Evolutionary conservation across 2,329 filamentous ascomycete species (phyloP), one percentile per base, ranked within the genome.

Genomic region (Pseudogymnoascus sp.): DNA sequence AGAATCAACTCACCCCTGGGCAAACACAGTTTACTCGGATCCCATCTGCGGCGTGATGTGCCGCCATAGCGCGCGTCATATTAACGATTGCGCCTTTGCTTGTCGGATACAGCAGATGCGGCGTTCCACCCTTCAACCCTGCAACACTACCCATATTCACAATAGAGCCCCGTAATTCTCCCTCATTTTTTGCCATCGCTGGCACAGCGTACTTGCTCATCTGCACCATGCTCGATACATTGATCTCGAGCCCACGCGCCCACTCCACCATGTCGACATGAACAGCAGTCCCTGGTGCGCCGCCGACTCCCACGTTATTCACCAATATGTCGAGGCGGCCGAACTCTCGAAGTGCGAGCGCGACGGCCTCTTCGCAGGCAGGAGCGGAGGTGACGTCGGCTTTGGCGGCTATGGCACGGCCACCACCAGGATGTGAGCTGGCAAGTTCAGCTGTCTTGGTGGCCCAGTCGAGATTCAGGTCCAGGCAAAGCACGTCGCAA

Each of bases 141-240:
- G 84, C 83, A 1, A 87, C 84, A 53, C 78, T 82, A 2, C 80
- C 80, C 76, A 88, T 82, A 66, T 88, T 88, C 65, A 87, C 75
- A 62, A 86, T 82, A 37, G 71, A 76, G 4, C 82, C 81, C 60
- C 75, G 74, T 59, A 72, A 67, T 61, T 67, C 38, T 78, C 75
- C 0, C 3, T 76, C 72, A 60, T 86, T 85, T 60, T 74, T 75
- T 22, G 65, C 64, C 84, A 88, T 87, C 2, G 74, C 79, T 0
- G 84, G 84, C 30, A 88, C 78, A 0, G 79, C 78, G 64, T 81
- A 80, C 67, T 86, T 86, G 20, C 76, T 75, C 83, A 87, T 87
- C 60, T 80, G 75, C 35, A 87, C 79, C 84, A 87, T 87, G 65
- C 80, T 84, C 3, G 78, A 78, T 4, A 88, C 82, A 67, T 88